phyloP scores from a whole-genome alignment of 179 eudicot species.

The Beta lomatogona region DNA sequence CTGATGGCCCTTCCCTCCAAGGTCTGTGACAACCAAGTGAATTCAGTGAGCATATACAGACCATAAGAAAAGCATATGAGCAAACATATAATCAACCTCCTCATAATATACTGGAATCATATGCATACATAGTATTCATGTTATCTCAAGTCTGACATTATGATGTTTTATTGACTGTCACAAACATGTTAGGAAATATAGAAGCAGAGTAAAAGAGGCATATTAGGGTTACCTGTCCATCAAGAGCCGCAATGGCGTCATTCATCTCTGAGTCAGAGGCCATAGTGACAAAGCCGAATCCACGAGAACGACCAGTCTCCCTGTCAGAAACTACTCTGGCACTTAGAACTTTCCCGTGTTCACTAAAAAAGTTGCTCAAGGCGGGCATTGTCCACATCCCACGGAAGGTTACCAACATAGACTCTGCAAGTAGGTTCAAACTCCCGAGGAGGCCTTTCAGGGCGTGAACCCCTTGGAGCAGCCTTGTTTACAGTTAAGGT shows the following conservation, averaged over 20 bases:
- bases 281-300: constrained; percentile 96
- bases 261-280: constrained; percentile 70
- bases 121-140: background rate
- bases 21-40: constrained; percentile 6
- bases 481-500: constrained; percentile 87
- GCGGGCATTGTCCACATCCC: constrained; percentile 75
- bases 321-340: constrained; percentile 78
- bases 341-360: constrained; percentile 68
- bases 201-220: background rate
- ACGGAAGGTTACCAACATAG: constrained; percentile 91
- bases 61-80: background rate
- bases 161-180: too few relatives aligned
- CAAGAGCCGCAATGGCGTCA: constrained; percentile 85
- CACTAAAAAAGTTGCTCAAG: constrained; percentile 84
- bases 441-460: constrained; percentile 58
- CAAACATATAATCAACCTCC: background rate
- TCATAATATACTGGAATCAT: background rate
- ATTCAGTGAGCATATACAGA: background rate
- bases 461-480: constrained; percentile 77
- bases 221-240: constrained; percentile 66
- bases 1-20: constrained; percentile 79
- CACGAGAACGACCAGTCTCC: constrained; percentile 87
- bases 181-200: background rate
- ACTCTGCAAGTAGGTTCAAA: constrained; percentile 53
- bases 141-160: too few relatives aligned